Percentiles rank a stretch among this genome's conserved stretches.
Evolutionary conservation across 106 monocot genomes (phyloP).

Genomic region (Platanthera zijinensis): DNA sequence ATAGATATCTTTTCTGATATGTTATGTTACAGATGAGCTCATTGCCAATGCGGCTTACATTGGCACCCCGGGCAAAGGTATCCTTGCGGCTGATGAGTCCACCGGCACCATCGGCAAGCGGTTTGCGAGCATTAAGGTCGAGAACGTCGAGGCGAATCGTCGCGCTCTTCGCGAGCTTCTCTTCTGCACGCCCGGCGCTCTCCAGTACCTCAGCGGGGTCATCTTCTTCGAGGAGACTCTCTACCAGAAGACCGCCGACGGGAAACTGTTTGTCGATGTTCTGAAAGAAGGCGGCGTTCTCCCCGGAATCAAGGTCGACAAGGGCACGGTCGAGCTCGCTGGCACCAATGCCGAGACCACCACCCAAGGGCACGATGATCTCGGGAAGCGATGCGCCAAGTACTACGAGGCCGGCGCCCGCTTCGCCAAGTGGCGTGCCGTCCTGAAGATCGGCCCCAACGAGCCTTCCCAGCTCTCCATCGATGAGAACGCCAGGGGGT

Average conservation of each 20-base stretch:
- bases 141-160: conserved; percentile 34
- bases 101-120: conserved; percentile 41
- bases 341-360: conserved; percentile 49
- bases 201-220: conserved; percentile 34
- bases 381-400: conserved; percentile 47
- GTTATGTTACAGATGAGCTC: conserved; percentile 29
- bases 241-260: conserved; percentile 36
- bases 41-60: conserved; percentile 52
- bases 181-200: conserved; percentile 40
- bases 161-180: conserved; percentile 37
- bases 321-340: conserved; percentile 36
- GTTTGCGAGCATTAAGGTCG: conserved; percentile 37
- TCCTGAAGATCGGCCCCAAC: conserved; percentile 31
- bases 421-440: conserved; percentile 54
- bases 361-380: conserved; percentile 45
- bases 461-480: conserved; percentile 44
- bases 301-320: conserved; percentile 50
- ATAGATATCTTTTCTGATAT: background rate
- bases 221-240: conserved; percentile 48
- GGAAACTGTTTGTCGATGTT: conserved; percentile 39
- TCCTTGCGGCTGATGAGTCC: conserved; percentile 49
- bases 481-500: conserved; percentile 30
- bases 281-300: conserved; percentile 48
- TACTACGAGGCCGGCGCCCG: conserved; percentile 48
- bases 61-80: conserved; percentile 41